phyloP scores from a whole-genome alignment of 805 yeast genomes.

The Pichia rugopelliculosa region DNA sequence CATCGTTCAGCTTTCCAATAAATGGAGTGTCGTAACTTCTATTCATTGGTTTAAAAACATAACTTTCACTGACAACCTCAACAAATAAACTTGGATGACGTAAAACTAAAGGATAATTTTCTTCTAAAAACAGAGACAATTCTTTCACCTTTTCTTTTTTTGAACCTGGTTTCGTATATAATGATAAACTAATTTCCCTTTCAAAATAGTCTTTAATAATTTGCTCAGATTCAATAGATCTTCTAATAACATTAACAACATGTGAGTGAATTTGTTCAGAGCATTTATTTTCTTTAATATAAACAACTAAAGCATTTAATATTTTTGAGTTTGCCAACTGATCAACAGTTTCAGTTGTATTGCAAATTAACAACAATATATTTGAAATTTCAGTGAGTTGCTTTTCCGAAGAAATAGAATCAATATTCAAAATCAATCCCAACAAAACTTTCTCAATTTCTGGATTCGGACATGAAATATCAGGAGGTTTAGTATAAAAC shows the following conservation, averaged over 20 bases:
- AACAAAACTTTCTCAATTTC: slow-evolving; percentile 32
- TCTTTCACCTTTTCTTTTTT: slow-evolving; percentile 32
- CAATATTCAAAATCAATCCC: slow-evolving; percentile 34
- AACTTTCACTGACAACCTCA: slow-evolving; percentile 17
- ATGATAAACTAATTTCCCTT: slow-evolving; percentile 41
- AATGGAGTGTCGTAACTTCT: slow-evolving; percentile 17
- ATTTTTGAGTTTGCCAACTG: slow-evolving; percentile 41
- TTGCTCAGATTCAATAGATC: slow-evolving; percentile 58
- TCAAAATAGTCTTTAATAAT: slow-evolving; percentile 42
- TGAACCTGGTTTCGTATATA: slow-evolving; percentile 20
- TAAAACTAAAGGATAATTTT: slow-evolving; percentile 39
- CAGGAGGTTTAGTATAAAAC: slow-evolving; percentile 11
- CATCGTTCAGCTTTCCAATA: slow-evolving; percentile 17
- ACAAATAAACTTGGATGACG: slow-evolving; percentile 27
- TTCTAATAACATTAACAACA: slow-evolving; percentile 50
- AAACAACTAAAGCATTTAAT: slow-evolving; percentile 38
- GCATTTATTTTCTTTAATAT: slow-evolving; percentile 31
- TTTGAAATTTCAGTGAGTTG: slow-evolving; percentile 16
- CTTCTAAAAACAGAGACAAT: slow-evolving; percentile 40
- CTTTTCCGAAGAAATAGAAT: slow-evolving; percentile 34
- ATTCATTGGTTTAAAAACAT: slow-evolving; percentile 16
- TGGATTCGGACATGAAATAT: slow-evolving; percentile 18
- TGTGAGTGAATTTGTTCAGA: slow-evolving; percentile 37
- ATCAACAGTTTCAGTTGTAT: slow-evolving; percentile 33
- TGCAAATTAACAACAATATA: slow-evolving; percentile 10